phyloP scores from a whole-genome alignment of 1,284 basidiomycete genomes.

The Cryptococcus hybrid region DNA sequence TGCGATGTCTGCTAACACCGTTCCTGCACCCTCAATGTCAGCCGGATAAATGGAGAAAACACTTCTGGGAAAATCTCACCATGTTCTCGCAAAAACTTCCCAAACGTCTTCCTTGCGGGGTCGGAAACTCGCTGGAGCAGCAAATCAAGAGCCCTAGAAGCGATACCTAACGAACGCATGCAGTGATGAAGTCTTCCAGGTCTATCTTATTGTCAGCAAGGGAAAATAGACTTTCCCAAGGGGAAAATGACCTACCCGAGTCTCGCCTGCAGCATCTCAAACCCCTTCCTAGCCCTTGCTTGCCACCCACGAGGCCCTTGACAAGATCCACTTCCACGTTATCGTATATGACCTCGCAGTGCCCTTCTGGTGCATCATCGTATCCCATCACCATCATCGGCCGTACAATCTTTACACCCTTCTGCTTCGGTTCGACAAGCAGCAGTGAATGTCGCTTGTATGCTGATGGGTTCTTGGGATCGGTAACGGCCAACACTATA shows the following conservation, averaged over 20 bases:
- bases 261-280: slow-evolving; percentile 97
- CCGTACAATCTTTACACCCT: slow-evolving; percentile 84
- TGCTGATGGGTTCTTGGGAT: slow-evolving; percentile 44
- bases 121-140: slow-evolving; percentile 93
- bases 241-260: slow-evolving; percentile 64
- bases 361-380: slow-evolving; percentile 93
- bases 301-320: slow-evolving; percentile 66
- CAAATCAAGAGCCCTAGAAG: slow-evolving; percentile 78
- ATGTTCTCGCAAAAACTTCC: slow-evolving; percentile 86
- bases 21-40: slow-evolving; percentile 56
- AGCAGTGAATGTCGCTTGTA: slow-evolving; percentile 92
- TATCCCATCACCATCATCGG: slow-evolving; percentile 93
- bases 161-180: slow-evolving; percentile 93
- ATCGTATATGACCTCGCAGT: slow-evolving; percentile 92
- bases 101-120: slow-evolving; percentile 85
- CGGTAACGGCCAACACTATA: slow-evolving; percentile 71
- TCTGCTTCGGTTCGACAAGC: slow-evolving; percentile 80
- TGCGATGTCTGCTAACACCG: slow-evolving; percentile 86
- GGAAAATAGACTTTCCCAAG: background rate
- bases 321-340: slow-evolving; percentile 80
- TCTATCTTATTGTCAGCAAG: slow-evolving; percentile 48
- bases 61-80: slow-evolving; percentile 54
- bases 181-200: slow-evolving; percentile 97
- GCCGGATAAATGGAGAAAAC: background rate
- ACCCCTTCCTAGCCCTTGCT: slow-evolving; percentile 73